Conservation (phyloP, 2,329 filamentous ascomycete species). For the Trichoderma sp. region DNA sequence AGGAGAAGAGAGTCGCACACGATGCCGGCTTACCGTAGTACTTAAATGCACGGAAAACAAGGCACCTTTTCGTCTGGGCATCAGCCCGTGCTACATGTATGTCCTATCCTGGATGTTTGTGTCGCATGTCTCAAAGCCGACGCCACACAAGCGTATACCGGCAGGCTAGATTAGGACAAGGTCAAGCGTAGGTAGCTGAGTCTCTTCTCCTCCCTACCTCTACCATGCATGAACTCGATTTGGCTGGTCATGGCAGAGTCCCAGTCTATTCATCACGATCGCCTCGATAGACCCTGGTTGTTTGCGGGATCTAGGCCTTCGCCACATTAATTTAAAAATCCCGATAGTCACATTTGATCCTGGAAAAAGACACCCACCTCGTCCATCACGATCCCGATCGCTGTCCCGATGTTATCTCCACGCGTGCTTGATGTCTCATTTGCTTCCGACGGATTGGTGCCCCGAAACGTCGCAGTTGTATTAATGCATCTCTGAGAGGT, state of each 20-base stretch:
- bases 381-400: neutral
- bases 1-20: neutral
- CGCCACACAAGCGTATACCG: neutral
- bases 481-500: neutral
- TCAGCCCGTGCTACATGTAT: neutral
- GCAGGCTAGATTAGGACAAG: neutral
- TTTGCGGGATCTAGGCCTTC: neutral
- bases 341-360: neutral
- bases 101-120: neutral
- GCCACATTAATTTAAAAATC: neutral
- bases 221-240: neutral
- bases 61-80: neutral
- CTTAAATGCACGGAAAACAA: neutral
- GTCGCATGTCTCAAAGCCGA: neutral
- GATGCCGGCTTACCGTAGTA: neutral
- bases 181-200: neutral
- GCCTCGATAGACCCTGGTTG: neutral
- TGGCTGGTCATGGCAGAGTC: neutral
- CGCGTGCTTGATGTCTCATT: neutral
- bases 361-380: neutral
- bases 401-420: neutral
- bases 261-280: neutral
- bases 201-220: neutral
- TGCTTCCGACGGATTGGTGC: neutral
- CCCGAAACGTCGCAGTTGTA: neutral